A percentile compares a stretch with the other conserved stretches of the same genome.
Conservation (phyloP, 2,329 filamentous ascomycete species). For the Coniochaeta hoffmannii region DNA sequence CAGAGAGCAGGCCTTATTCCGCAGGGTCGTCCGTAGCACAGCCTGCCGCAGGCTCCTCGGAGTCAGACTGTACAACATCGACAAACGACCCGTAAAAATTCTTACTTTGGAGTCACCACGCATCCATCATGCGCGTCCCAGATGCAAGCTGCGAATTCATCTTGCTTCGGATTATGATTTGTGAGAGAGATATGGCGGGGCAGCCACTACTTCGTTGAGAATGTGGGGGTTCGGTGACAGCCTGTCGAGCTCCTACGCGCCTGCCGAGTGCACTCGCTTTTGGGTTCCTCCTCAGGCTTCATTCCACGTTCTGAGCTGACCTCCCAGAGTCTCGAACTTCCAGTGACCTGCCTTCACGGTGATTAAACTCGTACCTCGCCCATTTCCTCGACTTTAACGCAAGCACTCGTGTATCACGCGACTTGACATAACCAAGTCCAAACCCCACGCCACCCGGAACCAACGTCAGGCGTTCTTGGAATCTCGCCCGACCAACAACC, state of each 20-base stretch:
- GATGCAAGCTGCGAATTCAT: not conserved
- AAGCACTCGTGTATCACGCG: not conserved
- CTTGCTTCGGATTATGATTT: not conserved
- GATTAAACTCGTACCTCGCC: too few species aligned
- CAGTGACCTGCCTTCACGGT: too few species aligned
- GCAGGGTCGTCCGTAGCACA: too few species aligned
- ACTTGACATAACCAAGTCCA: too few species aligned
- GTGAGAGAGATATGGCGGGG: not conserved
- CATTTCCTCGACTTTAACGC: too few species aligned
- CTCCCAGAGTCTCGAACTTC: too few species aligned
- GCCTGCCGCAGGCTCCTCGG: too few species aligned
- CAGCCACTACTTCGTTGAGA: not conserved
- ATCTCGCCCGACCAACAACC: not conserved
- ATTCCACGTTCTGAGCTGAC: not conserved
- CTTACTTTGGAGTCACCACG: too few species aligned
- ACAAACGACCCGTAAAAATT: too few species aligned
- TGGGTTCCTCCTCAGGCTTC: not conserved
- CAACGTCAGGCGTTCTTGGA: not conserved
- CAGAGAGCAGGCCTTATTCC: not conserved
- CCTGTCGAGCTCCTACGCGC: not conserved
- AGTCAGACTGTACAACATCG: too few species aligned
- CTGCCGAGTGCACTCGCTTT: not conserved
- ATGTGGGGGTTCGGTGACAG: not conserved
- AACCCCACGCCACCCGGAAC: not conserved
- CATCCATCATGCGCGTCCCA: not conserved